A percentile compares a stretch with the other conserved stretches of the same genome.
phyloP scores from a whole-genome alignment of 495 filamentous ascomycete genomes.

The Tuber umbilicatum region DNA sequence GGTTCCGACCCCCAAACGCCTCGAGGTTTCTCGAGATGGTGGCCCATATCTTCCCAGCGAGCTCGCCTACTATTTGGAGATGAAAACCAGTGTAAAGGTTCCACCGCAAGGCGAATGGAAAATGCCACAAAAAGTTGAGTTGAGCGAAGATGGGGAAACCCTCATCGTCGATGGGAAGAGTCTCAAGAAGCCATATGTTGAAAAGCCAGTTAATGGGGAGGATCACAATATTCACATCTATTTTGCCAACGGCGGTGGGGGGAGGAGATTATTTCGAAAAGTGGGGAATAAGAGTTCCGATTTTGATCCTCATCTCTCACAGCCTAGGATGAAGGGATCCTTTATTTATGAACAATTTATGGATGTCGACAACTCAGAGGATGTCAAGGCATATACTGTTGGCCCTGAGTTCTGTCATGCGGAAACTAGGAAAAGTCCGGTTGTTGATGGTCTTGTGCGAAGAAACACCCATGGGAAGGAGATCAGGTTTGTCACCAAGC shows the following conservation, averaged over 20 bases:
- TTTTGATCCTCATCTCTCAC: conserved; percentile 64
- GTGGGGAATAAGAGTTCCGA: conserved; percentile 98
- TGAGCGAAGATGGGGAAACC: conserved; percentile 80
- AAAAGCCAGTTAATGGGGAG: conserved; percentile 96
- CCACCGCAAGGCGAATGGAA: conserved; percentile 46
- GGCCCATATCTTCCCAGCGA: conserved; percentile 73
- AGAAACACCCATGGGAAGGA: conserved; percentile 97
- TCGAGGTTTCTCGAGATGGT: conserved; percentile 94
- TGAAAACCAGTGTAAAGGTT: conserved; percentile 71
- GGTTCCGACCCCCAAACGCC: conserved; percentile 76
- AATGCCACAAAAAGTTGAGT: conserved; percentile 58
- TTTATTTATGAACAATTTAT: conserved; percentile 98
- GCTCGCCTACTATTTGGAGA: conserved; percentile 67
- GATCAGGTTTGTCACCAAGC: conserved; percentile 82
- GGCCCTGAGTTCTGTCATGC: conserved; percentile 91
- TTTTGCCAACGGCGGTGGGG: conserved; percentile 83
- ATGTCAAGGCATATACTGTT: conserved; percentile 98
- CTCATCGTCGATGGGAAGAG: conserved; percentile 75
- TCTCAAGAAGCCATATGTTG: conserved; percentile 90
- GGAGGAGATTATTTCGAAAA: conserved; percentile 87
- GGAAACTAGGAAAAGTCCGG: conserved; percentile 92
- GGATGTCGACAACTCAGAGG: conserved; percentile 89
- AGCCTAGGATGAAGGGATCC: conserved; percentile 71
- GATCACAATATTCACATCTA: conserved; percentile 99
- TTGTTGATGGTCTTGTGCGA: conserved; percentile 91